phyloP scores from a whole-genome alignment of 169 alveolate species.

The Cryptosporidium ryanae region DNA sequence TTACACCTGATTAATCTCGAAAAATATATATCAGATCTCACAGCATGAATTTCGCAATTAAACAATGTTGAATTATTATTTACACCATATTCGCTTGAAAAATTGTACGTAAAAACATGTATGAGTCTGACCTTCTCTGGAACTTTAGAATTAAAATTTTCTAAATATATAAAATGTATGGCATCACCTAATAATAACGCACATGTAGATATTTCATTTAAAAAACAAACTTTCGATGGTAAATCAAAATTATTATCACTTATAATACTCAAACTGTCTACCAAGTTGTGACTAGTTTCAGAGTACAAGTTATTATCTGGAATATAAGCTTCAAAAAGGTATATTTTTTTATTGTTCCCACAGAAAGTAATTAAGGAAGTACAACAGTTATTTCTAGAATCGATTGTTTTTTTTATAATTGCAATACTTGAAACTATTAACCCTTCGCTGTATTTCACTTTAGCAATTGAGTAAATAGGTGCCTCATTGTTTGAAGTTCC shows the following conservation, averaged over 20 bases:
- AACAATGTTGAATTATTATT: not conserved
- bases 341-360: not conserved
- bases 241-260: no score
- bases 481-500: not conserved
- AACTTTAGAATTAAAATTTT: not conserved
- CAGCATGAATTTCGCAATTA: not conserved
- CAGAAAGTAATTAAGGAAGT: constrained; percentile 20
- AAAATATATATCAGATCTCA: constrained; percentile 32
- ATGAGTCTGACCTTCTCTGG: not conserved
- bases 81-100: not conserved
- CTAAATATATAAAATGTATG: constrained; percentile 9
- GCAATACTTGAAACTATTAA: constrained; percentile 1
- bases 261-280: not conserved
- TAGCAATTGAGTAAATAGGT: constrained; percentile 12
- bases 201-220: not conserved
- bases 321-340: constrained; percentile 1
- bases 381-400: not conserved
- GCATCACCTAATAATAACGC: constrained; percentile 7
- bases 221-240: not conserved
- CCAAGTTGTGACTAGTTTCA: not conserved
- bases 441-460: not conserved
- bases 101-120: not conserved
- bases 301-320: not conserved
- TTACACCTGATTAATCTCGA: constrained; percentile 13
- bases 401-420: not conserved